A percentile compares a stretch with the other conserved stretches of the same genome.
phyloP scores from a whole-genome alignment of 129 eudicot species.

The Flaveria sonorensis region DNA sequence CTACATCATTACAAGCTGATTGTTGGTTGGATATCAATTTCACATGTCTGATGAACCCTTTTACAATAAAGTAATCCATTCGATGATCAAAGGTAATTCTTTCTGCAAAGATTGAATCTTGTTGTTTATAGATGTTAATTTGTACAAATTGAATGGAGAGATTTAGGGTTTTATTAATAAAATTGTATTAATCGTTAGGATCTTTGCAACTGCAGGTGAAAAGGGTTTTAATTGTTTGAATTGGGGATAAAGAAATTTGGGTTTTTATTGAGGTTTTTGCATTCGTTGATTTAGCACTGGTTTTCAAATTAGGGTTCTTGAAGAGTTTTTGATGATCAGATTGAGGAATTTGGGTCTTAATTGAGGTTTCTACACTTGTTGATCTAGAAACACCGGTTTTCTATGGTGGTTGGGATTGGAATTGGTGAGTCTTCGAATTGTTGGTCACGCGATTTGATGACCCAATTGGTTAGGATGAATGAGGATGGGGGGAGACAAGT shows the following conservation, averaged over 20 bases:
- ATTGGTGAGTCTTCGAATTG: conserved; percentile 61
- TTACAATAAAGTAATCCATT: conserved; percentile 19
- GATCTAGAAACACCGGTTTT: conserved; percentile 26
- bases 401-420: conserved; percentile 42
- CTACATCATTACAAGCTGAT: conserved; percentile 8
- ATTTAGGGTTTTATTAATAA: background rate
- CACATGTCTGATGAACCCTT: conserved; percentile 11
- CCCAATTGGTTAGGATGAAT: conserved; percentile 48
- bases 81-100: conserved; percentile 33
- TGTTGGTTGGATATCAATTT: background rate
- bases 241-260: conserved; percentile 16
- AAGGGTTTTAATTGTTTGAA: background rate
- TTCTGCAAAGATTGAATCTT: background rate
- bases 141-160: conserved; percentile 6
- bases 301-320: conserved; percentile 34
- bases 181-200: too few species aligned
- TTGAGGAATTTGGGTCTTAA: conserved; percentile 8
- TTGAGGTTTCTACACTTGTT: background rate
- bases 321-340: background rate
- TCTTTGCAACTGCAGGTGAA: too few species aligned
- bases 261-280: background rate
- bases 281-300: background rate
- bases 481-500: conserved; percentile 37
- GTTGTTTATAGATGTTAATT: background rate
- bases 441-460: conserved; percentile 48